Conservation (phyloP, 768 basidiomycete species). For the Tricholoma matsutake region DNA sequence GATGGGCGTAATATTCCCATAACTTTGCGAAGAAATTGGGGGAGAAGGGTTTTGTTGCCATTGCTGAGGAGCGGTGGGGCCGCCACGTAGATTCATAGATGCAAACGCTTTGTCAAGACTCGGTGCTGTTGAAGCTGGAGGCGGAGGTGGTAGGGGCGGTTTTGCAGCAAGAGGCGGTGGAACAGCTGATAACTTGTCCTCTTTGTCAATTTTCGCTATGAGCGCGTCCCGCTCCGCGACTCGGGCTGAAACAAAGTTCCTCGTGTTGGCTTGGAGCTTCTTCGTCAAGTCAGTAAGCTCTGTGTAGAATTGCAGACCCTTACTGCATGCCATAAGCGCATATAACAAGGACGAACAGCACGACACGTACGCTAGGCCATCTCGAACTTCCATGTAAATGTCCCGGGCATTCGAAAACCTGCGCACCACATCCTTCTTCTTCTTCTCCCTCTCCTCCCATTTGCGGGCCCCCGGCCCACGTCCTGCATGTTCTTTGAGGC, state of each 20-base stretch:
- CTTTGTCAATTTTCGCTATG: conserved; percentile 65
- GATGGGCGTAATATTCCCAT: conserved; percentile 11
- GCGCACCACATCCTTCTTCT: conserved; percentile 69
- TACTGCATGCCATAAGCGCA: conserved; percentile 42
- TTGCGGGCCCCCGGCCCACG: conserved; percentile 74
- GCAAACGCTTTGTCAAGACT: conserved; percentile 9
- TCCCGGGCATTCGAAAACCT: conserved; percentile 77
- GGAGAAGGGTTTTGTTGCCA: conserved; percentile 17
- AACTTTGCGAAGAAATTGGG: conserved; percentile 12
- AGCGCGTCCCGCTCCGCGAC: conserved; percentile 69
- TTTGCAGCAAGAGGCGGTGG: conserved; percentile 45
- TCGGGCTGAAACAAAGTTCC: conserved; percentile 60
- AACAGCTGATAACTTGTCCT: conserved; percentile 54
- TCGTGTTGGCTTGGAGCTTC: conserved; percentile 56
- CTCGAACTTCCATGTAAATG: conserved; percentile 81
- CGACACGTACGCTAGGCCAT: conserved; percentile 74
- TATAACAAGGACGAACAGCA: conserved; percentile 1
- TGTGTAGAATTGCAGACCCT: conserved; percentile 86
- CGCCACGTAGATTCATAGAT: conserved; percentile 14
- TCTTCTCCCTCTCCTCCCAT: conserved; percentile 80
- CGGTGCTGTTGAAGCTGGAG: conserved; percentile 32
- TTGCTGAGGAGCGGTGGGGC: conserved; percentile 16
- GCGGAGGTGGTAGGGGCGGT: conserved; percentile 48
- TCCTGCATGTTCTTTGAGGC: conserved; percentile 67
- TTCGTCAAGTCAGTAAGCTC: conserved; percentile 67